These are phyloP conservation scores for Gardenia jasminoides DNA, from an alignment of 257 asterid species.

Conservation along the genomic window DNA sequence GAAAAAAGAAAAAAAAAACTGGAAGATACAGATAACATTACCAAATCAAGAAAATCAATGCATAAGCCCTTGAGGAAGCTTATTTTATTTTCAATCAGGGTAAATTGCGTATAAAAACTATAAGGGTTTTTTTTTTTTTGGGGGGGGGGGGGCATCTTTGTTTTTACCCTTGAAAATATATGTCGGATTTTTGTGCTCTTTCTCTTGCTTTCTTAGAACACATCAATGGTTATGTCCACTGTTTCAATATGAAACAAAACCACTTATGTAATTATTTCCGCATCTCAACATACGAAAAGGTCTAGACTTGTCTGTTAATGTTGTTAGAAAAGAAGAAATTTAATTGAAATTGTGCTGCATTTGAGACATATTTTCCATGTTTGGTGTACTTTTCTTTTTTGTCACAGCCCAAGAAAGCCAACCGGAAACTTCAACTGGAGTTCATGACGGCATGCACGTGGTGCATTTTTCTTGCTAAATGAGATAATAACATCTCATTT, in stretches of 20 bases:
- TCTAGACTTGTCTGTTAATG: not conserved
- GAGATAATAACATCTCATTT: not conserved
- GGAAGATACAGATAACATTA: not conserved
- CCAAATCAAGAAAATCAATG: not conserved
- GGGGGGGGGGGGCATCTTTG: too few species aligned
- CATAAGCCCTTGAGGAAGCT: not conserved
- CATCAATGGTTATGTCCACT: not conserved
- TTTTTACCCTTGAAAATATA: not conserved
- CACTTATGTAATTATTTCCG: not conserved
- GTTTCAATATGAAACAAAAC: not conserved
- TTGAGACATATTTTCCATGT: not conserved
- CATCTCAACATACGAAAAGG: not conserved
- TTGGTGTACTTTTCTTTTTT: not conserved
- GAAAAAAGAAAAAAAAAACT: not conserved
- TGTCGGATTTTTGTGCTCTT: not conserved
- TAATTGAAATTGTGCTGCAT: not conserved
- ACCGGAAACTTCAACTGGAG: not conserved
- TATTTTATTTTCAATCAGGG: not conserved
- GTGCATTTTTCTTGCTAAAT: not conserved
- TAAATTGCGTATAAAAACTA: not conserved
- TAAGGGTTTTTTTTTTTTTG: too few species aligned
- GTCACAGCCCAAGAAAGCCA: not conserved
- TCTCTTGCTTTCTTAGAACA: too few species aligned
- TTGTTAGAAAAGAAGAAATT: not conserved
- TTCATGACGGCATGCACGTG: not conserved